phyloP scores from a whole-genome alignment of 768 basidiomycete genomes.

The Boletellus emodensis region DNA sequence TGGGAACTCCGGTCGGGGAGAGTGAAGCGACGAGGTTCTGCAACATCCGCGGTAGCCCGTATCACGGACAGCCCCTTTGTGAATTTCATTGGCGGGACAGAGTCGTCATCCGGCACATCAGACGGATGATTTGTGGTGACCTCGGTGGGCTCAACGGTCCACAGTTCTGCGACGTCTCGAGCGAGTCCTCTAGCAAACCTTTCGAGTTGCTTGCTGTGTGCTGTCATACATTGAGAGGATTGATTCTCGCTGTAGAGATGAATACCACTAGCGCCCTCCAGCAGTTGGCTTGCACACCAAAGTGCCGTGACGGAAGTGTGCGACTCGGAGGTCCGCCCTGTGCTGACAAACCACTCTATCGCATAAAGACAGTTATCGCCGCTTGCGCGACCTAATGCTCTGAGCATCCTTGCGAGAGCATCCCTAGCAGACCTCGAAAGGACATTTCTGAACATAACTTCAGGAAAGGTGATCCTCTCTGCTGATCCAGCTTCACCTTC shows the following conservation, averaged over 20 bases:
- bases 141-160: conserved; percentile 49
- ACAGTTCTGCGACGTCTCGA: conserved; percentile 63
- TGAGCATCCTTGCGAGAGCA: conserved; percentile 68
- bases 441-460: conserved; percentile 52
- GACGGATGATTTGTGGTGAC: conserved; percentile 13
- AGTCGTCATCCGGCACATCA: conserved; percentile 27
- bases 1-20: conserved; percentile 39
- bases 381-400: conserved; percentile 61
- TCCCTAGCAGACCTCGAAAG: conserved; percentile 47
- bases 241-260: conserved; percentile 34
- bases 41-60: conserved; percentile 53
- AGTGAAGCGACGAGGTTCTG: conserved; percentile 30
- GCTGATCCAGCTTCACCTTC: conserved; percentile 43
- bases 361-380: conserved; percentile 70
- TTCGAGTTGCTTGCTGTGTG: conserved; percentile 48
- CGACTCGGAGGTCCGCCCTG: conserved; percentile 43
- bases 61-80: conserved; percentile 62
- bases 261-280: conserved; percentile 65
- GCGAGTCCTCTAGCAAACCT: conserved; percentile 63
- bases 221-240: background rate
- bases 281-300: conserved; percentile 76
- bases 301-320: conserved; percentile 61
- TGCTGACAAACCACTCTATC: conserved; percentile 76
- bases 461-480: conserved; percentile 49
- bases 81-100: conserved; percentile 51